phyloP scores from a whole-genome alignment of 768 basidiomycete species.

The Suillus subaureus region DNA sequence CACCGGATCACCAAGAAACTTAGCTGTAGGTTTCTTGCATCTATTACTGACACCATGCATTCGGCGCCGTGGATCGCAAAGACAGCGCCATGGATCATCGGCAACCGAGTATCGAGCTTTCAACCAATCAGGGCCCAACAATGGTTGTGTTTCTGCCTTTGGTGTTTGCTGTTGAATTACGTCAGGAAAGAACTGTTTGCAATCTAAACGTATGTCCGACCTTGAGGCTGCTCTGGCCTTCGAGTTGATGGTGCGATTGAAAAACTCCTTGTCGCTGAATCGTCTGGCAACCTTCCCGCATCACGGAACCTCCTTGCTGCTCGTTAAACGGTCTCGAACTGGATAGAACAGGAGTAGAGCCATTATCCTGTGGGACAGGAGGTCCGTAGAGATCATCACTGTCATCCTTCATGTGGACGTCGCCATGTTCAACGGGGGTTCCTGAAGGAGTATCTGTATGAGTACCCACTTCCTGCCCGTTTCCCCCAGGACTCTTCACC shows the following conservation, averaged over 20 bases:
- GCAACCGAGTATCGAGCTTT: conserved; percentile 2
- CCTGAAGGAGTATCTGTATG: not conserved
- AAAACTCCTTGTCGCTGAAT: conserved; percentile 12
- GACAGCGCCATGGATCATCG: not conserved
- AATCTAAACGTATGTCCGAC: not conserved
- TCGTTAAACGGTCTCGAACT: not conserved
- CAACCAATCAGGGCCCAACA: conserved; percentile 3
- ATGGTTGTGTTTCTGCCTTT: not conserved
- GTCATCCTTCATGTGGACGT: not conserved
- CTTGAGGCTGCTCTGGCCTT: not conserved
- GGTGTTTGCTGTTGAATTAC: not conserved
- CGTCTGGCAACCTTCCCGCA: not conserved
- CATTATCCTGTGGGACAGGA: not conserved
- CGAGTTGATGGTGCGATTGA: conserved; percentile 19
- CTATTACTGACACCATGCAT: not conserved
- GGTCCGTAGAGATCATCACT: not conserved
- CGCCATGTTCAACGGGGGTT: not conserved
- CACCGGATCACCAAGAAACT: not conserved
- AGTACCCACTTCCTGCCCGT: not conserved
- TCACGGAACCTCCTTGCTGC: not conserved
- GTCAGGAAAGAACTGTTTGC: not conserved
- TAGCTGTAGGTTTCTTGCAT: not conserved
- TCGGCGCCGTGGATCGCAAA: not conserved
- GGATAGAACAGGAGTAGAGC: not conserved
- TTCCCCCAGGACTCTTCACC: not conserved